A percentile compares a stretch with the other conserved stretches of the same genome.
Evolutionary conservation across 2,329 filamentous ascomycete species (phyloP).

Genomic region (Xylaria sp.): DNA sequence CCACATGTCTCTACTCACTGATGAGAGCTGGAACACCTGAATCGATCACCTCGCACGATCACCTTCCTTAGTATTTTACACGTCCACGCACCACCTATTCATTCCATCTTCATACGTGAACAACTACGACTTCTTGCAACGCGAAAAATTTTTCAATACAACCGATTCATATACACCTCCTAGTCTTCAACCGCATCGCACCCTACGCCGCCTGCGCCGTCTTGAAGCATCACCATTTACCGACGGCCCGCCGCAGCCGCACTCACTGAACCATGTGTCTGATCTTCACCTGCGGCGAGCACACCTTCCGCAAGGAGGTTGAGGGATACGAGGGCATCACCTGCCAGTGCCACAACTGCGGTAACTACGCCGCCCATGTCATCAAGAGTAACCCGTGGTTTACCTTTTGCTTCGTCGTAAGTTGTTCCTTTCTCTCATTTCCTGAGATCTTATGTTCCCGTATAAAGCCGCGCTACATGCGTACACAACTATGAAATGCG

Average conservation of each 20-base stretch:
- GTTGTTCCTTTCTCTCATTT: slow-evolving; percentile 44
- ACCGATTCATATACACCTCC: background rate
- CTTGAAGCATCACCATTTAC: background rate
- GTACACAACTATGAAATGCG: background rate
- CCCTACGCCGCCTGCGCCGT: background rate
- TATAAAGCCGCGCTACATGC: background rate
- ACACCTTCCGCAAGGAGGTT: slow-evolving; percentile 69
- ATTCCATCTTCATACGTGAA: slow-evolving; percentile 6
- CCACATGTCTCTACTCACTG: slow-evolving; percentile 12
- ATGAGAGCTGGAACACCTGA: slow-evolving; percentile 14
- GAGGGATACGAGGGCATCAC: slow-evolving; percentile 70
- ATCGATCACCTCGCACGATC: slow-evolving; percentile 9
- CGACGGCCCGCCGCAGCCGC: slow-evolving; percentile 18
- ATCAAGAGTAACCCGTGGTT: slow-evolving; percentile 78
- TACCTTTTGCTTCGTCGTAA: slow-evolving; percentile 79
- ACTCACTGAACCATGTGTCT: slow-evolving; percentile 64
- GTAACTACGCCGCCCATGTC: slow-evolving; percentile 70
- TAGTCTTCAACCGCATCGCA: background rate
- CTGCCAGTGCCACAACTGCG: slow-evolving; percentile 74
- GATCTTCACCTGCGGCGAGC: slow-evolving; percentile 71
- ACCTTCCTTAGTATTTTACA: slow-evolving; percentile 1
- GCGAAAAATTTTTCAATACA: background rate
- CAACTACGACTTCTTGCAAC: slow-evolving; percentile 4
- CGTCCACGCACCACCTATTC: background rate
- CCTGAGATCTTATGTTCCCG: background rate